Evolutionary conservation across 768 basidiomycete genomes (phyloP).

Genomic region (Termitomyces sp.): DNA sequence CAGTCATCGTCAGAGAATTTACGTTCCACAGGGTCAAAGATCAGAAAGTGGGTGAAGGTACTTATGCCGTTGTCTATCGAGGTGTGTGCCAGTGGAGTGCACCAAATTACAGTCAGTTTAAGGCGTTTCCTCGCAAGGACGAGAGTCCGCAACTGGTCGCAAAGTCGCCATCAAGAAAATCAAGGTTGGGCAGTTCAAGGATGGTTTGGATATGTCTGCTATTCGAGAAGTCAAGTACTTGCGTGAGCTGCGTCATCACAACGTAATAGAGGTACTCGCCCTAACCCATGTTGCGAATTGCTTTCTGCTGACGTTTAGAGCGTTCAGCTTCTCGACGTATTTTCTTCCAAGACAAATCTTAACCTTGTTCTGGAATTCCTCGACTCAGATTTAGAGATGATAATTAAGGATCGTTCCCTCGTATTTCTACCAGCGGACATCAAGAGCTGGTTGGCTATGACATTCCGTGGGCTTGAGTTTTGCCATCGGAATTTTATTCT

Average conservation of each 20-base stretch:
- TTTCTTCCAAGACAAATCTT: slow-evolving; percentile 92
- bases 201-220: slow-evolving; percentile 98
- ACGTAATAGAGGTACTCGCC: slow-evolving; percentile 79
- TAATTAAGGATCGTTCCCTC: slow-evolving; percentile 89
- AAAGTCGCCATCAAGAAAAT: slow-evolving; percentile 98
- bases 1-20: neutral
- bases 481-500: slow-evolving; percentile 93
- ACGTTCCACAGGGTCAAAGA: slow-evolving; percentile 59
- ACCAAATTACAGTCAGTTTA: neutral
- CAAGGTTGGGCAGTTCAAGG: slow-evolving; percentile 94
- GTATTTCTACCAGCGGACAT: slow-evolving; percentile 95
- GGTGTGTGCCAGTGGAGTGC: slow-evolving; percentile 37
- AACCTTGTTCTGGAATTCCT: slow-evolving; percentile 97
- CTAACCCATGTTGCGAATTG: neutral
- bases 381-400: slow-evolving; percentile 93
- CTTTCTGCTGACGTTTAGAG: neutral
- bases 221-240: slow-evolving; percentile 97
- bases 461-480: slow-evolving; percentile 94
- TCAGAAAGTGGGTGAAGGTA: slow-evolving; percentile 83
- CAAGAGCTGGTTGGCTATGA: slow-evolving; percentile 99
- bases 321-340: slow-evolving; percentile 87
- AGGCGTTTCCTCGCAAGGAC: slow-evolving; percentile 38
- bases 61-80: slow-evolving; percentile 94
- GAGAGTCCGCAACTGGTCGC: slow-evolving; percentile 67
- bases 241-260: slow-evolving; percentile 89